Conservation (phyloP, 169 alveolate species). For the Plasmodium yoelii region DNA sequence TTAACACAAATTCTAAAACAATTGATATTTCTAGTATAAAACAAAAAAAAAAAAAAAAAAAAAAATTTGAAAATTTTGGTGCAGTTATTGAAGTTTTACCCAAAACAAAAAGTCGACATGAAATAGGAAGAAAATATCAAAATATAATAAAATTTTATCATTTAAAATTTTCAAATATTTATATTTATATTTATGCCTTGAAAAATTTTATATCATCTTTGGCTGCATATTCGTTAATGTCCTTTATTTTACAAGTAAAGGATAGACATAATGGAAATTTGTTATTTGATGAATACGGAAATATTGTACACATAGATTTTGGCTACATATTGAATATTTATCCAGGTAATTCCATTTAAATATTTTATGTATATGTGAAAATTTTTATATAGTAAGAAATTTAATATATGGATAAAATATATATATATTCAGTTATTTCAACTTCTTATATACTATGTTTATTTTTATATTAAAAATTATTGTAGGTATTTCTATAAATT, state of each 20-base stretch:
- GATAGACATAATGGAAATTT: constrained; percentile 98
- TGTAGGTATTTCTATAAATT: constrained; percentile 85
- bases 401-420: background rate
- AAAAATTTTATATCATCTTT: constrained; percentile 93
- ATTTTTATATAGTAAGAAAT: background rate
- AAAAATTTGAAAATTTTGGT: constrained; percentile 74
- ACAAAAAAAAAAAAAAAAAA: constrained; percentile 43
- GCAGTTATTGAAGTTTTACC: constrained; percentile 76
- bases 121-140: constrained; percentile 63
- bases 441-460: background rate
- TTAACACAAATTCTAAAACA: background rate
- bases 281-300: constrained; percentile 94
- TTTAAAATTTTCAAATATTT: constrained; percentile 47
- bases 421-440: background rate
- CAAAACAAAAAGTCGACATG: constrained; percentile 75
- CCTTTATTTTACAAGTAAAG: constrained; percentile 91
- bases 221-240: constrained; percentile 97
- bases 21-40: background rate
- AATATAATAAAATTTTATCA: constrained; percentile 58
- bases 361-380: background rate
- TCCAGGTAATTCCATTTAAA: constrained; percentile 91
- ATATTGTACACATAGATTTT: constrained; percentile 96
- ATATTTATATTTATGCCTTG: constrained; percentile 80
- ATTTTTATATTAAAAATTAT: background rate
- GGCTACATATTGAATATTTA: constrained; percentile 96